Conservation (phyloP, 2,329 filamentous ascomycete genomes). For the Exophiala lecanii-corni region DNA sequence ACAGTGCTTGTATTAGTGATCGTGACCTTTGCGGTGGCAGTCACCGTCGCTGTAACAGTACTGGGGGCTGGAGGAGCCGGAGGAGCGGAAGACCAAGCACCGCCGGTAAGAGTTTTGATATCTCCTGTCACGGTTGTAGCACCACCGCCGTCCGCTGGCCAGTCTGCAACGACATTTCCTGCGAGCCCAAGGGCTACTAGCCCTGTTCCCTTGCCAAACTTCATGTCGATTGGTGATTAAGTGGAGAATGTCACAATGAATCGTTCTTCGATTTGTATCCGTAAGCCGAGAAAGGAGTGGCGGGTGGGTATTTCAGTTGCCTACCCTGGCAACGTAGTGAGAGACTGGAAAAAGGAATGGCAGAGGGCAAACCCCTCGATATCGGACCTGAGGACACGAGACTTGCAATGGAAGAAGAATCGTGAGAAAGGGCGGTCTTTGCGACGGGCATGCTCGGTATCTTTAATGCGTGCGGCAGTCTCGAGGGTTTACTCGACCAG, state of each 20-base stretch:
- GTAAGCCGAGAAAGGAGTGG: slow-evolving; percentile 12
- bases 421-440: too few relatives aligned
- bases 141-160: background rate
- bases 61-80: background rate
- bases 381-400: too few relatives aligned
- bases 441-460: too few relatives aligned
- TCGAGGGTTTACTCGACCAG: too few relatives aligned
- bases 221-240: slow-evolving; percentile 4
- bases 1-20: slow-evolving; percentile 6
- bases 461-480: too few relatives aligned
- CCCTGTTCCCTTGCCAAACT: slow-evolving; percentile 4
- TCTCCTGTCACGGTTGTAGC: background rate
- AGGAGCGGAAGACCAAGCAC: background rate
- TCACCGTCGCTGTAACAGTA: background rate
- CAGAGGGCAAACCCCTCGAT: slow-evolving; percentile 3
- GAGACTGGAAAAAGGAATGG: slow-evolving; percentile 6
- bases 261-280: too few relatives aligned
- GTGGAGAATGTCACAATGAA: too few relatives aligned
- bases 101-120: background rate
- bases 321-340: slow-evolving; percentile 12
- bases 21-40: slow-evolving; percentile 8
- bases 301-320: slow-evolving; percentile 9
- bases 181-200: slow-evolving; percentile 9
- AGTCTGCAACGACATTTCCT: slow-evolving; percentile 1
- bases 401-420: too few relatives aligned